Evolutionary conservation across 257 asterid genomes (phyloP), one percentile per base, ranked within the genome.

Genomic region (Agastache rugosa): DNA sequence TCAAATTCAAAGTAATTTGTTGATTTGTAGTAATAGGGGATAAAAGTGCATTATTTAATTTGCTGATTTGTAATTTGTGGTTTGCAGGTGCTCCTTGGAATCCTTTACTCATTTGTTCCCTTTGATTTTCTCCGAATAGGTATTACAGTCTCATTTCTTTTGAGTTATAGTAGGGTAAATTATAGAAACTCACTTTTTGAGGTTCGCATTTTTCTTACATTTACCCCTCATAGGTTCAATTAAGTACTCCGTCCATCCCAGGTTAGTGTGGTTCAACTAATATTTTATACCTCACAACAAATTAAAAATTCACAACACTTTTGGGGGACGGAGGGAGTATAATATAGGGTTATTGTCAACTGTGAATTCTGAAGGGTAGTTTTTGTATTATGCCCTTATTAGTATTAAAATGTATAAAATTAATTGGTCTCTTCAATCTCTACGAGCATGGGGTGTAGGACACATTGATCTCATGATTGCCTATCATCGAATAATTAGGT

Each of bases 51-150:
- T 61, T 51, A 20, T 60, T 39, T 19, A 44, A 47, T 42, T 56
- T 80, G 61, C 71, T 72, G 65, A 85, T 62, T 35, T 74, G 51
- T 62, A 16, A 59, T 79, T 59, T 41, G 34, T 56, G 39, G 37
- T 71, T 64, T 83, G 84, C 91, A 92, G 97, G 45, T 92, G 85
- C 50, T 83, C 64, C 79, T 92, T 69, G 97, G 93, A 55, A 23
- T 85, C 37, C 78, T 92, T n/a, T 87, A 82, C 87, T 81, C 90
- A 11, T 14, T 83, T 78, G 58, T 84, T 84, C 97, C 96, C 67
- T 78, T 85, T 27, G 95, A 92, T 81, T 88, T 89, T 78, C 89
- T 90, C 61, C 88, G 64, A 56, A 77, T 85, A 85, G 95, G 96
- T 91, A 84, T 67, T 67, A 16, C 68, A 23, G 41, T 69, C 41